Evolutionary conservation across 768 basidiomycete genomes (phyloP).

Genomic region (Lyophyllum decastes): DNA sequence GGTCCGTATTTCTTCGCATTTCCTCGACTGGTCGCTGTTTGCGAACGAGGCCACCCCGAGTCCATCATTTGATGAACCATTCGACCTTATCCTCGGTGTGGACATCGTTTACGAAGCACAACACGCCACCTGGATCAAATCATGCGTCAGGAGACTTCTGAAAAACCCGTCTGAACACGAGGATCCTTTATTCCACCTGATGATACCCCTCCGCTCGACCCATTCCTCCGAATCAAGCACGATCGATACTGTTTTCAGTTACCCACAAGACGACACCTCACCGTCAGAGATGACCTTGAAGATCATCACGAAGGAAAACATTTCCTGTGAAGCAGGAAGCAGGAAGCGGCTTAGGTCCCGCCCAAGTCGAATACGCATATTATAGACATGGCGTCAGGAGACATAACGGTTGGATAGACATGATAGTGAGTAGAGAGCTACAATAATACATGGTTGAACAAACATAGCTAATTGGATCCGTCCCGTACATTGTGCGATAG

Average conservation of each 20-base stretch:
- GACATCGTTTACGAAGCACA: constrained; percentile 78
- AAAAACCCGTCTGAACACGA: constrained; percentile 22
- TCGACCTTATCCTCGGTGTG: constrained; percentile 78
- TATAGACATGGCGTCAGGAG: constrained; percentile 61
- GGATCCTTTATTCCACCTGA: constrained; percentile 60
- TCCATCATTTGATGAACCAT: constrained; percentile 39
- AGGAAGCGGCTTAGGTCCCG: constrained; percentile 33
- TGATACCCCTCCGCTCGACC: constrained; percentile 74
- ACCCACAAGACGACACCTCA: constrained; percentile 5
- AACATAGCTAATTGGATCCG: constrained; percentile 14
- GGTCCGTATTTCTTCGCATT: constrained; percentile 22
- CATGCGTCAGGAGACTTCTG: constrained; percentile 56
- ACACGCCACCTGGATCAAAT: constrained; percentile 72
- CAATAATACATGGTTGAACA: constrained; percentile 9
- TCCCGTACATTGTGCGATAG: constrained; percentile 26
- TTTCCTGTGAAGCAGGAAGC: constrained; percentile 61
- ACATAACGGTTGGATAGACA: constrained; percentile 5
- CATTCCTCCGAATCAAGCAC: constrained; percentile 59
- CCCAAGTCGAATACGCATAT: constrained; percentile 69
- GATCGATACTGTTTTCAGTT: constrained; percentile 56
- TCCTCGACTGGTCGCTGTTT: constrained; percentile 72
- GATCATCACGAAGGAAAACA: constrained; percentile 53
- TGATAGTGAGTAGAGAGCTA: neutral
- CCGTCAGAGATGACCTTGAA: constrained; percentile 32
- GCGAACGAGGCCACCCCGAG: constrained; percentile 2